Conservation (phyloP, 768 basidiomycete genomes). For the Leccinum arenicola region DNA sequence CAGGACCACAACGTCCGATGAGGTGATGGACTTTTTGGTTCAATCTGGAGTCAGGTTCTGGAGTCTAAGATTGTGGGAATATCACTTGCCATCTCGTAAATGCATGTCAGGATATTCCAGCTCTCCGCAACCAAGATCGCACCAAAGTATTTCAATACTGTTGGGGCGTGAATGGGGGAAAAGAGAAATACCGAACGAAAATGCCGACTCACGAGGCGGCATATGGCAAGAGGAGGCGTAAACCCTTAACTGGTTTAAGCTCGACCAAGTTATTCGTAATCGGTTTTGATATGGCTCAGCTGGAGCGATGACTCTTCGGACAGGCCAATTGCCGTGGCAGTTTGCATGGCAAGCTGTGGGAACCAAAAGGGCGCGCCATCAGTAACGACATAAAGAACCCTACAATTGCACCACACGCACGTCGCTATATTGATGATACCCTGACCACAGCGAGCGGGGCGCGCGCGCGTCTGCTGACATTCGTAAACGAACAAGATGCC, state of each 20-base stretch:
- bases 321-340: no score
- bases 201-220: not conserved
- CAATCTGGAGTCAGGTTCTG: no score
- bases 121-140: no score
- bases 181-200: slow-evolving; percentile 28
- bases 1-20: no score
- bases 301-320: slow-evolving; percentile 40
- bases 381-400: slow-evolving; percentile 32
- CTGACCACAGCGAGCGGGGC: slow-evolving; percentile 30
- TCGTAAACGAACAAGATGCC: slow-evolving; percentile 14
- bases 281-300: slow-evolving; percentile 53
- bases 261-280: slow-evolving; percentile 57
- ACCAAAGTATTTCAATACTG: no score
- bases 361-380: slow-evolving; percentile 19
- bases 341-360: no score
- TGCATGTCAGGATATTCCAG: no score
- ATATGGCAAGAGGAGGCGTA: slow-evolving; percentile 37
- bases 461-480: slow-evolving; percentile 2
- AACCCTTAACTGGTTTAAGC: slow-evolving; percentile 55
- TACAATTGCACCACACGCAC: slow-evolving; percentile 26
- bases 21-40: no score
- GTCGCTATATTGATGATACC: slow-evolving; percentile 39
- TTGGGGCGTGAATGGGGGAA: not conserved
- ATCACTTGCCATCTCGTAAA: no score
- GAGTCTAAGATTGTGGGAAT: no score